phyloP scores from a whole-genome alignment of 805 yeast genomes.

The Sugiyamaella qingdaonensis region DNA sequence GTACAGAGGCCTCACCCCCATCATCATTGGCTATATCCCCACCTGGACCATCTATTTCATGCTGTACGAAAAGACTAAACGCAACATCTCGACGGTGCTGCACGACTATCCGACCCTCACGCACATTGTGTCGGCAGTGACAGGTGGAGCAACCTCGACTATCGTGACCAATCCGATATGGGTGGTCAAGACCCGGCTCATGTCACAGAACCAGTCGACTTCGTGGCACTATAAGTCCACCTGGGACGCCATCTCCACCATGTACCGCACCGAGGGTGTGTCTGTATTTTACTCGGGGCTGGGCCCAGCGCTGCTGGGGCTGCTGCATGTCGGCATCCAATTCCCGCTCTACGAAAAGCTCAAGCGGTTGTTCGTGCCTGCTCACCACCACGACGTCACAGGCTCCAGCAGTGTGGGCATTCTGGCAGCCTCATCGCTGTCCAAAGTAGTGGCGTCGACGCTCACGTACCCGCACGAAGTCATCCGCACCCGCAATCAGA shows the following conservation, averaged over 20 bases:
- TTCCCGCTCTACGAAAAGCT: conserved; percentile 89
- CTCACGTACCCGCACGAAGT: conserved; percentile 96
- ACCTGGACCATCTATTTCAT: conserved; percentile 97
- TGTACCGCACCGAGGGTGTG: conserved; percentile 76
- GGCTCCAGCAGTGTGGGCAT: conserved; percentile 14
- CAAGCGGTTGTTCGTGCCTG: conserved; percentile 46
- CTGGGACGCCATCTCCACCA: conserved; percentile 73
- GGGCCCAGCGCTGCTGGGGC: conserved; percentile 84
- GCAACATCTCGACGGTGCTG: conserved; percentile 41
- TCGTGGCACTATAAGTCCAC: conserved; percentile 65
- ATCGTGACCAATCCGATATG: conserved; percentile 89
- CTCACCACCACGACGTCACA: conserved; percentile 13
- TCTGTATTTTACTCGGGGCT: conserved; percentile 83
- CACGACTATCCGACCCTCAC: conserved; percentile 29
- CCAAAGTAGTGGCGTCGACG: conserved; percentile 85
- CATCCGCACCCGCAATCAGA: conserved; percentile 84
- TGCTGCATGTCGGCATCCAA: conserved; percentile 91
- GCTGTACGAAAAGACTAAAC: conserved; percentile 77
- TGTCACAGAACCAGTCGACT: conserved; percentile 49
- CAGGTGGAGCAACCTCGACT: conserved; percentile 87
- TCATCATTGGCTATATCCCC: conserved; percentile 88
- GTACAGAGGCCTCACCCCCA: conserved; percentile 90
- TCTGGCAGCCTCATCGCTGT: conserved; percentile 63
- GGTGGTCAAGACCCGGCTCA: conserved; percentile 93
- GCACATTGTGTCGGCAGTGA: conserved; percentile 60